Percentiles rank a stretch among this genome's conserved stretches.
Conservation (phyloP, 2,329 filamentous ascomycete genomes). For the Stagonosporopsis vannaccii region DNA sequence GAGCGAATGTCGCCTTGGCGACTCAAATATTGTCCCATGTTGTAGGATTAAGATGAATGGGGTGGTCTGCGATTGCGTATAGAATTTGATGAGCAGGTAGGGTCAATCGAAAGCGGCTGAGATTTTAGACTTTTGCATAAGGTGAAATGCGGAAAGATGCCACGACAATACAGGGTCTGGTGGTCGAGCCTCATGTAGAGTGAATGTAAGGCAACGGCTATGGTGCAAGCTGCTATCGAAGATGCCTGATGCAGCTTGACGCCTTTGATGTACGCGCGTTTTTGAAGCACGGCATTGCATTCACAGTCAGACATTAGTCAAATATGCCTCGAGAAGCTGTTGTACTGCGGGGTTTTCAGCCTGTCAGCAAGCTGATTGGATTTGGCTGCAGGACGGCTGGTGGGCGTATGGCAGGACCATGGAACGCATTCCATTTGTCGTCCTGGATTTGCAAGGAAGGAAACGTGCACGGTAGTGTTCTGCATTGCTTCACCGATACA, state of each 20-base stretch:
- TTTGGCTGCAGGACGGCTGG: slow-evolving; percentile 2
- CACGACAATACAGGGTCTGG: too few relatives aligned
- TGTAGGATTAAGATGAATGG: not conserved
- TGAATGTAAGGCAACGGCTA: not conserved
- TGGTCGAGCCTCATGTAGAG: too few relatives aligned
- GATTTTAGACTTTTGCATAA: too few relatives aligned
- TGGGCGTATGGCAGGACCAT: not conserved
- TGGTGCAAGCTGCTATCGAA: not conserved
- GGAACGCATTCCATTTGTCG: not conserved
- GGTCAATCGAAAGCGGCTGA: not conserved
- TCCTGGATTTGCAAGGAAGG: not conserved
- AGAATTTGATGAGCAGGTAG: not conserved
- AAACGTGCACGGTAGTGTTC: not conserved
- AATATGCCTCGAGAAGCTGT: not conserved
- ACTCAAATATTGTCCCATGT: slow-evolving; percentile 6
- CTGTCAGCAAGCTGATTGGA: slow-evolving; percentile 8
- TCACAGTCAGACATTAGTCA: not conserved
- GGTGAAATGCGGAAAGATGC: too few relatives aligned
- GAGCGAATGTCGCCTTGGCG: not conserved
- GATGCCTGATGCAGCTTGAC: slow-evolving; percentile 2
- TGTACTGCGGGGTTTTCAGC: slow-evolving; percentile 3
- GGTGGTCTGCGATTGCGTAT: not conserved
- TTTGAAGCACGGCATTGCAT: not conserved
- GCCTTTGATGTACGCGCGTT: not conserved
- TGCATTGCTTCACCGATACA: slow-evolving; percentile 56